Base-by-base conservation (phyloP, 352 stramenopile species). In the Salisapilia sapeloensis region DNA sequence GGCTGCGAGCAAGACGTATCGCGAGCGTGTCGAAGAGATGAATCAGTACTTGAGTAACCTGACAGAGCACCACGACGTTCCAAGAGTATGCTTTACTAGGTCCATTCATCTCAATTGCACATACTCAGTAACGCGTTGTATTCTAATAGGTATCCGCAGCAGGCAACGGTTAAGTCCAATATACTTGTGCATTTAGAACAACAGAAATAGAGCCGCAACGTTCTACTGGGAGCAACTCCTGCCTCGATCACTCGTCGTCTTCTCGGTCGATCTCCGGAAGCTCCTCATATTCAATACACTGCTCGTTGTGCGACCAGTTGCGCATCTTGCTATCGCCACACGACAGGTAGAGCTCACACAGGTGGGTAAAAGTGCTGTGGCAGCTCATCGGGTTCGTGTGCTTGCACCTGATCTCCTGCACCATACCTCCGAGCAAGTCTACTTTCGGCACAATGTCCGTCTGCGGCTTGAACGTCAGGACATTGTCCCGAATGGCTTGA, bases 61-160 rank as follows among this genome's bases (percentile, higher is more conserved):
- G 35, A 98, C 94, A 1, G 94, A 99, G 62, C 90, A 96, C 46
- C 96, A 99, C 59, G 94, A 99, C 52, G 94, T 99, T 48, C 94
- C 94, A 42, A 72, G 93, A 27, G 86, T 97, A 63, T 33, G 65
- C 53, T 8, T 14, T 6, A 17, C 37, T 4, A 23, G 2, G 24
- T 1, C 10, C 12, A 37, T 2, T 23, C 32, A 16, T 45, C 8
- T 38, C 24, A 7, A 4, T 39, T 23, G 4, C 29, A 13, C 6
- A 10, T 15, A 18, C 12, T 15, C 16, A 2, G n/a, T 25, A 11
- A 14, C 24, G 17, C 22, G 4, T 4, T 29, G 22, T 37, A n/a
- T 6, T 15, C n/a, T 10, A 35, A 5, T 34, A 79, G 63, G 63
- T 83, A 26, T 94, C 70, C 2, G 84, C 82, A 36, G 84, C 84